Evolutionary conservation across 305 asterid genomes (phyloP).

Genomic region (Rubia occidens): DNA sequence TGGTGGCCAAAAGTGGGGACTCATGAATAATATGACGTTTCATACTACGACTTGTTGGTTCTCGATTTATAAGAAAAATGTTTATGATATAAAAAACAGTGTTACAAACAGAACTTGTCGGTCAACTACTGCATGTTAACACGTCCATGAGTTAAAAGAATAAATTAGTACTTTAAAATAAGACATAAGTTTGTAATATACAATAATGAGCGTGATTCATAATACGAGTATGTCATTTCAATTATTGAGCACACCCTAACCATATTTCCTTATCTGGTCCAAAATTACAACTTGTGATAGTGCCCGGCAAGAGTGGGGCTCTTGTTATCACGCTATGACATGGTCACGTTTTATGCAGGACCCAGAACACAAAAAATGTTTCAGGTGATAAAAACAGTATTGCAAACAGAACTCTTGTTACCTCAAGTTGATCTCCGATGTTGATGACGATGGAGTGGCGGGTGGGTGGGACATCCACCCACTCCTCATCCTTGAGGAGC

Average conservation of each 20-base stretch:
- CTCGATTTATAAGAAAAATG: too few species aligned
- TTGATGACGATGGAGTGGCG: constrained; percentile 87
- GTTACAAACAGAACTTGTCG: too few species aligned
- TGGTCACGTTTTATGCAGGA: too few species aligned
- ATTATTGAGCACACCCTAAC: neutral
- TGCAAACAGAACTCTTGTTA: constrained; percentile 11
- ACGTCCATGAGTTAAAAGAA: too few species aligned
- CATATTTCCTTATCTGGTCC: neutral
- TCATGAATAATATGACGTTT: neutral
- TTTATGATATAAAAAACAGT: too few species aligned
- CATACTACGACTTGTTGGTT: too few species aligned
- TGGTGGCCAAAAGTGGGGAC: neutral
- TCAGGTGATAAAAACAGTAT: neutral
- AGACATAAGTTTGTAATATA: neutral
- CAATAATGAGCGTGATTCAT: neutral
- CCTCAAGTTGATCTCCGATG: constrained; percentile 95
- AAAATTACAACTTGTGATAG: neutral
- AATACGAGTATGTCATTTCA: neutral
- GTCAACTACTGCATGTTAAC: too few species aligned
- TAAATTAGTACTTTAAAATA: neutral
- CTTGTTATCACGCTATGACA: neutral
- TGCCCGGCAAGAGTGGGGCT: neutral
- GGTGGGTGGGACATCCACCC: constrained; percentile 96
- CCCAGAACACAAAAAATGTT: too few species aligned
- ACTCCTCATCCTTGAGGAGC: constrained; percentile 72